These are phyloP conservation scores for Lepidium africanum DNA, from an alignment of 345 rosid species.

Conservation along the genomic window DNA sequence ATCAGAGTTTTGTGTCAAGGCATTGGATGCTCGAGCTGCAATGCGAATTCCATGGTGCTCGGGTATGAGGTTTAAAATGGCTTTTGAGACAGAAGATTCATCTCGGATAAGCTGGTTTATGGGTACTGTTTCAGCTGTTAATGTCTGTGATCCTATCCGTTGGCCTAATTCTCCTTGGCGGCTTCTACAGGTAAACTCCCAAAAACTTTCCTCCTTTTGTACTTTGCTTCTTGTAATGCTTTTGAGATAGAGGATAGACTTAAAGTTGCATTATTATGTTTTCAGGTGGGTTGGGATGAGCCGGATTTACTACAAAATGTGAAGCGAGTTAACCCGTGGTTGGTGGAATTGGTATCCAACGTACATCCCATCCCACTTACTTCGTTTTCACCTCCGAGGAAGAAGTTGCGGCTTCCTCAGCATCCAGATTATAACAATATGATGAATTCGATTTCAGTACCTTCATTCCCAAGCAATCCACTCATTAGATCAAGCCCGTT, in stretches of 20 bases:
- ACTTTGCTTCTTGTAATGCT: constrained; percentile 1
- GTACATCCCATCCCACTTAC: constrained; percentile 64
- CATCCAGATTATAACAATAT: constrained; percentile 43
- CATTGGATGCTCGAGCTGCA: constrained; percentile 53
- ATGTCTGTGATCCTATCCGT: constrained; percentile 60
- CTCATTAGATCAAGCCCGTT: constrained; percentile 54
- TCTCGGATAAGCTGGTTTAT: constrained; percentile 96
- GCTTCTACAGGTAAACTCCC: constrained; percentile 62
- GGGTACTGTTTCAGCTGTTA: constrained; percentile 82
- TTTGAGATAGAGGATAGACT: neutral
- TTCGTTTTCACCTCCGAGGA: constrained; percentile 82
- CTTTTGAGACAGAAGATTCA: constrained; percentile 89
- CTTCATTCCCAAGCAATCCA: constrained; percentile 59
- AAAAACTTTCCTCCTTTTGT: neutral
- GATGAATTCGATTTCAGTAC: constrained; percentile 45
- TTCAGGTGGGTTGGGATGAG: constrained; percentile 97
- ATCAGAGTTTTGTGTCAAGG: constrained; percentile 80
- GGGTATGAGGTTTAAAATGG: constrained; percentile 95
- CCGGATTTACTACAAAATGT: constrained; percentile 94
- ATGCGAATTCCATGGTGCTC: constrained; percentile 79
- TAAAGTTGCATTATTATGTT: neutral
- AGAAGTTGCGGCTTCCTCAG: constrained; percentile 69
- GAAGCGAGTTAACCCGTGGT: constrained; percentile 93
- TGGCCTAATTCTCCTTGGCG: constrained; percentile 98
- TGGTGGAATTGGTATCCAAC: constrained; percentile 76